phyloP scores from a whole-genome alignment of 345 rosid species.

The Boechera stricta region DNA sequence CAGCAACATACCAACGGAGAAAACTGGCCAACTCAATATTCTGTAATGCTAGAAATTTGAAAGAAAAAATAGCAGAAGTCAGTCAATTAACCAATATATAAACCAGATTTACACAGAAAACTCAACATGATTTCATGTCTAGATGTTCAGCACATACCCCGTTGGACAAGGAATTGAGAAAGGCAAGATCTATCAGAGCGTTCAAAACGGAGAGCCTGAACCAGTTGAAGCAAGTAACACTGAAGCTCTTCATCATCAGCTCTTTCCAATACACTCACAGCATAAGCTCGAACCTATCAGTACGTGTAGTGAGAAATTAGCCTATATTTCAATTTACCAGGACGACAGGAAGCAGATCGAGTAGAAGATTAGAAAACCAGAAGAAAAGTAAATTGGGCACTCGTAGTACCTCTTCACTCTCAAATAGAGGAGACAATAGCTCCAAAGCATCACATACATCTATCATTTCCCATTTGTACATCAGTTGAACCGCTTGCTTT shows the following conservation, averaged over 20 bases:
- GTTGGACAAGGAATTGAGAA: slow-evolving; percentile 90
- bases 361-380: not conserved
- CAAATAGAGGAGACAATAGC: slow-evolving; percentile 93
- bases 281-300: slow-evolving; percentile 96
- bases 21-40: slow-evolving; percentile 94
- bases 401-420: slow-evolving; percentile 86
- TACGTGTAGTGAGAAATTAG: slow-evolving; percentile 36
- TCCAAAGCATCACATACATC: slow-evolving; percentile 96
- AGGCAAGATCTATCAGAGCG: slow-evolving; percentile 94
- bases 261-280: slow-evolving; percentile 95
- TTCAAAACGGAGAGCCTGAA: slow-evolving; percentile 99
- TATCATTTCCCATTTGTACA: slow-evolving; percentile 92
- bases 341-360: slow-evolving; percentile 16
- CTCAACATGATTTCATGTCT: slow-evolving; percentile 17
- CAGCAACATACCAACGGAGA: slow-evolving; percentile 96
- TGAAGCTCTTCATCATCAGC: slow-evolving; percentile 99
- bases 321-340: slow-evolving; percentile 20
- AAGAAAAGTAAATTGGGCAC: not conserved
- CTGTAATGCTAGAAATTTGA: slow-evolving; percentile 65
- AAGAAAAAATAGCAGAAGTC: slow-evolving; percentile 41
- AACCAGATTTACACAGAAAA: slow-evolving; percentile 28
- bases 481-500: slow-evolving; percentile 88
- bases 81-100: slow-evolving; percentile 17
- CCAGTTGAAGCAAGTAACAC: slow-evolving; percentile 97
- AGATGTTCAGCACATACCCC: slow-evolving; percentile 62